These are phyloP conservation scores for Platismatia glauca DNA, from an alignment of 495 filamentous ascomycete species.

Conservation along the genomic window DNA sequence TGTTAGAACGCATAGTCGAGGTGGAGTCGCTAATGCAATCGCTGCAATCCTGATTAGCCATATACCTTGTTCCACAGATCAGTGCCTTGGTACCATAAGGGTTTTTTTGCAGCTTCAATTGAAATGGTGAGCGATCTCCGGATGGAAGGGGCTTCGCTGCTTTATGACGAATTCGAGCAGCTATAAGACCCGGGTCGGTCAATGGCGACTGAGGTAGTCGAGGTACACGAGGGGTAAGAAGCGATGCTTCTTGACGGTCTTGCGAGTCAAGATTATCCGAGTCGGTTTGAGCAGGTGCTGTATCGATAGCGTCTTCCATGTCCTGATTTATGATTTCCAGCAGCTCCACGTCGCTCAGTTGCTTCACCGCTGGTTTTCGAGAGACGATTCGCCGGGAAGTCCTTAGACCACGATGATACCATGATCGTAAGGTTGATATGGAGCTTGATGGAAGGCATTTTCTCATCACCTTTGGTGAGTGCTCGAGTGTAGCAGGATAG, in stretches of 20 bases:
- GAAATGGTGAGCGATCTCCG: conserved; percentile 34
- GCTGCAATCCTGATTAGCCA: conserved; percentile 34
- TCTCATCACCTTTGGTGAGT: conserved; percentile 9
- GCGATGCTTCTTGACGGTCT: not conserved
- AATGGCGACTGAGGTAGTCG: conserved; percentile 20
- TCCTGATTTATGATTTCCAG: not conserved
- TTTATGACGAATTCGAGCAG: conserved; percentile 34
- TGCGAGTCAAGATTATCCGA: not conserved
- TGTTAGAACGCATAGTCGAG: conserved; percentile 55
- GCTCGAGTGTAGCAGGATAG: not conserved
- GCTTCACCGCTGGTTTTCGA: conserved; percentile 5
- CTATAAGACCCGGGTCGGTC: conserved; percentile 15
- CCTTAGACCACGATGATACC: not conserved
- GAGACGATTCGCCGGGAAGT: not conserved
- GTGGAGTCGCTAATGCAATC: conserved; percentile 55
- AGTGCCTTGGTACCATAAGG: conserved; percentile 45
- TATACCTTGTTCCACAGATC: conserved; percentile 13
- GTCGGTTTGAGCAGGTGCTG: not conserved
- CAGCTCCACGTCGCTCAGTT: conserved; percentile 13
- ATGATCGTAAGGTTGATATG: not conserved
- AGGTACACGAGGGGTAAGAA: not conserved
- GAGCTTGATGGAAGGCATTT: not conserved
- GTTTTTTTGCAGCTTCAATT: conserved; percentile 45
- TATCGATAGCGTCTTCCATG: not conserved
- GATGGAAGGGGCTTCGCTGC: conserved; percentile 21